phyloP scores from a whole-genome alignment of 2,329 filamentous ascomycete species.

The Aquanectria penicillioides region DNA sequence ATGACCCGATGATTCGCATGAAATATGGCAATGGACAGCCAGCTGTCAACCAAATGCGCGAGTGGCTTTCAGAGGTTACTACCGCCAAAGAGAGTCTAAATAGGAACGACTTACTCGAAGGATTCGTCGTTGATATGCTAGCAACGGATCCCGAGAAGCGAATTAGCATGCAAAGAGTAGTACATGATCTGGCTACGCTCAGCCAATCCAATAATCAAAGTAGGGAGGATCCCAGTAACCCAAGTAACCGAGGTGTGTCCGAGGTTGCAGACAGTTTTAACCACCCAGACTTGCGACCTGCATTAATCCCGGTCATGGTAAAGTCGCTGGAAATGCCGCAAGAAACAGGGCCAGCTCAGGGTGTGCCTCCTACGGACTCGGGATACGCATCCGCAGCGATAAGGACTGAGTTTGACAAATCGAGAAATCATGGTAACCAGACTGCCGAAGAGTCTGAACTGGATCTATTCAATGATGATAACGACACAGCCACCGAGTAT shows the following conservation, averaged over 20 bases:
- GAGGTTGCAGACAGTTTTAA: no score
- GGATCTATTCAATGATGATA: neutral
- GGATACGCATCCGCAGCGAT: neutral
- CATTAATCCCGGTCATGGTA: no score
- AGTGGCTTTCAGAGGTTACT: constrained; percentile 64
- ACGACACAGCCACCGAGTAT: constrained; percentile 2
- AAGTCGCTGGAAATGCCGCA: no score
- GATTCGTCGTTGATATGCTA: constrained; percentile 64
- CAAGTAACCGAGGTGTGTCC: no score
- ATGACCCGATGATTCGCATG: constrained; percentile 42
- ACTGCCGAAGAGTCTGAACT: no score
- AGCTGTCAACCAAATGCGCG: constrained; percentile 63
- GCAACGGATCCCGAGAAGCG: constrained; percentile 60
- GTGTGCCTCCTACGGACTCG: constrained; percentile 43
- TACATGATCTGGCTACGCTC: constrained; percentile 52
- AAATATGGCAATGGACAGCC: constrained; percentile 49
- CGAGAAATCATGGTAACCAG: neutral
- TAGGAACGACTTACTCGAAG: constrained; percentile 59
- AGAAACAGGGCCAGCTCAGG: no score
- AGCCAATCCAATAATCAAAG: no score
- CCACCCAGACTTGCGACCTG: no score
- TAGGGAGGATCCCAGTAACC: no score
- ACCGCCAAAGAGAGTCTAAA: constrained; percentile 58
- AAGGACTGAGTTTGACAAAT: neutral
- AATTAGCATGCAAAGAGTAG: constrained; percentile 62